These are phyloP conservation scores for Paramecium tetraurelia DNA, from an alignment of 73 alveolate species.

Conservation along the genomic window DNA sequence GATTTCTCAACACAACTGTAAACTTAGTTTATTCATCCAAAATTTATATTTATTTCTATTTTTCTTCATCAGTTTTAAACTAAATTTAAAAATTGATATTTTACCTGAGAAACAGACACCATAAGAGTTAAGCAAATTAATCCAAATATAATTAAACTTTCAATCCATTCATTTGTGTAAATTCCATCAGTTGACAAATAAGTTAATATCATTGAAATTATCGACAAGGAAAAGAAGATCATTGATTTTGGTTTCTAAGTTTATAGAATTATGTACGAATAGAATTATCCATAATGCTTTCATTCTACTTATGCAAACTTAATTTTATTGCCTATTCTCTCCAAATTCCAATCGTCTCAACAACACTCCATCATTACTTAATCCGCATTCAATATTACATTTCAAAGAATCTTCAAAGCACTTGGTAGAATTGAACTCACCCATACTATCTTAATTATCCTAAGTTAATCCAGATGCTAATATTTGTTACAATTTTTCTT, in stretches of 20 bases:
- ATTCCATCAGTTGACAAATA: background rate
- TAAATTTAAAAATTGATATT: background rate
- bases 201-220: slow-evolving; percentile 62
- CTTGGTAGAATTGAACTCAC: background rate
- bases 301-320: background rate
- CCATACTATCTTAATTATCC: background rate
- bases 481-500: background rate
- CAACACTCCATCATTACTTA: background rate
- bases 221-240: slow-evolving; percentile 67
- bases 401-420: background rate
- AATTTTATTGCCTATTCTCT: background rate
- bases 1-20: slow-evolving; percentile 69
- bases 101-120: slow-evolving; percentile 62
- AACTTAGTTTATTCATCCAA: slow-evolving; percentile 39
- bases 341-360: background rate
- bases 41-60: background rate
- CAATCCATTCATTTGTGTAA: slow-evolving; percentile 69
- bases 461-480: background rate
- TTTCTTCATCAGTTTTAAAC: slow-evolving; percentile 64
- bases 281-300: background rate
- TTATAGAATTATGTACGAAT: background rate
- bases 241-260: slow-evolving; percentile 68
- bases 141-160: slow-evolving; percentile 67
- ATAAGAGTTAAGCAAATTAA: slow-evolving; percentile 65
- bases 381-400: slow-evolving; percentile 43